Evolutionary conservation across 1,284 basidiomycete species (phyloP).

Genomic region (Ceratobasidium sp.): DNA sequence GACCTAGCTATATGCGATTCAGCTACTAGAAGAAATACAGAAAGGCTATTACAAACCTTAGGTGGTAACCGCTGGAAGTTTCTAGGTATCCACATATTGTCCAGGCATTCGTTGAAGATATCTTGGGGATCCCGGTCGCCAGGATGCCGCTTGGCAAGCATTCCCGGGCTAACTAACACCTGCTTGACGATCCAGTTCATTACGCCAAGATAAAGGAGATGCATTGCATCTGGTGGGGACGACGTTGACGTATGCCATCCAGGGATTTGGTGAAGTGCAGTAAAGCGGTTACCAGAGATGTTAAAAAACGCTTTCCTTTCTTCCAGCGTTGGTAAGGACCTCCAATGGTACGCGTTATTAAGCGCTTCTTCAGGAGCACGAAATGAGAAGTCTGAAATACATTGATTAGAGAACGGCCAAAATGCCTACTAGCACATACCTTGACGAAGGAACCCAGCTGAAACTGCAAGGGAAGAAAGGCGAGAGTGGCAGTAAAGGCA

Average conservation of each 20-base stretch:
- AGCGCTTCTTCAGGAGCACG: constrained; percentile 5
- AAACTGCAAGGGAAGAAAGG: background rate
- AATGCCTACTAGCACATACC: too few relatives aligned
- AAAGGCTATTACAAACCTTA: background rate
- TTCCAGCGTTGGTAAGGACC: background rate
- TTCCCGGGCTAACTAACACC: constrained; percentile 3
- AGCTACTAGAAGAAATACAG: background rate
- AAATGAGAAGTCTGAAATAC: background rate
- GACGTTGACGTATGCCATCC: constrained; percentile 21
- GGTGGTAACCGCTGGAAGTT: constrained; percentile 16
- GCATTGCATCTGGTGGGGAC: constrained; percentile 23
- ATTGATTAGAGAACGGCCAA: too few relatives aligned
- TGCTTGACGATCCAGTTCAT: constrained; percentile 35
- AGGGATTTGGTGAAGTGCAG: constrained; percentile 18
- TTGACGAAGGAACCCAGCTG: background rate
- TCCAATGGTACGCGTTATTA: constrained; percentile 19
- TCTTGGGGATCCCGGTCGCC: background rate
- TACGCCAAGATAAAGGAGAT: constrained; percentile 29
- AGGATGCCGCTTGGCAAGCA: background rate
- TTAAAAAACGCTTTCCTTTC: background rate
- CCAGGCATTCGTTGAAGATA: constrained; percentile 12
- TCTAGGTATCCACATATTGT: constrained; percentile 4
- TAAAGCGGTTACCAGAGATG: constrained; percentile 11
- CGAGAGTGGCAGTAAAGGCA: background rate
- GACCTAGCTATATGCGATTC: constrained; percentile 16